phyloP scores from a whole-genome alignment of 192 early-diverging fungal genomes.

The Linderina pennispora region DNA sequence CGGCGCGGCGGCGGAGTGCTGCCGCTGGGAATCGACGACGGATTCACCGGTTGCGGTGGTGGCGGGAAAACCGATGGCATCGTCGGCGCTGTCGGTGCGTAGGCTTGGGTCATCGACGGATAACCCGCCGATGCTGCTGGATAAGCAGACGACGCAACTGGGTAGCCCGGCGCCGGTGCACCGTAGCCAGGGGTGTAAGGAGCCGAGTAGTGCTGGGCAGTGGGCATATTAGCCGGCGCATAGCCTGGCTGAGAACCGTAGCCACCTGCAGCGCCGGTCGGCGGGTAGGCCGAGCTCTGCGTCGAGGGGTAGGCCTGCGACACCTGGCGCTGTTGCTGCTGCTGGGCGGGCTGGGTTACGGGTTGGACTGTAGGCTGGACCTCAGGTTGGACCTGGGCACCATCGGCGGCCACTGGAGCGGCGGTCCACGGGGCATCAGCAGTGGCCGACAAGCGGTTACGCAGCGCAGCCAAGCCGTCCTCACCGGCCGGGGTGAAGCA shows the following conservation, averaged over 20 bases:
- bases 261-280: background rate
- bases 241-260: background rate
- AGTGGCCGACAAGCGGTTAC: conserved; percentile 57
- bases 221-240: conserved; percentile 16
- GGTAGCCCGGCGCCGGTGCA: background rate
- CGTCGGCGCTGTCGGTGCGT: conserved; percentile 3
- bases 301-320: background rate
- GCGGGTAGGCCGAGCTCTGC: conserved; percentile 1
- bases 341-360: conserved; percentile 17
- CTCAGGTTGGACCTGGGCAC: conserved; percentile 3
- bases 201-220: conserved; percentile 17
- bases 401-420: conserved; percentile 11
- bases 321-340: conserved; percentile 12
- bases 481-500: conserved; percentile 22
- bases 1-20: conserved; percentile 28
- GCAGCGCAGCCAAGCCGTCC: conserved; percentile 56
- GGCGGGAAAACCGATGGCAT: conserved; percentile 26
- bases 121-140: conserved; percentile 5
- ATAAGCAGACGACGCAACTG: conserved; percentile 1
- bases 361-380: too few relatives aligned
- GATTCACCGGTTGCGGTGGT: conserved; percentile 36
- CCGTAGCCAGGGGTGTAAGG: background rate
- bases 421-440: conserved; percentile 34
- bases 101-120: conserved; percentile 20
- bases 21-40: conserved; percentile 26